Evolutionary conservation across 805 yeast genomes (phyloP).

Genomic region (Scheffersomyces stipitis): DNA sequence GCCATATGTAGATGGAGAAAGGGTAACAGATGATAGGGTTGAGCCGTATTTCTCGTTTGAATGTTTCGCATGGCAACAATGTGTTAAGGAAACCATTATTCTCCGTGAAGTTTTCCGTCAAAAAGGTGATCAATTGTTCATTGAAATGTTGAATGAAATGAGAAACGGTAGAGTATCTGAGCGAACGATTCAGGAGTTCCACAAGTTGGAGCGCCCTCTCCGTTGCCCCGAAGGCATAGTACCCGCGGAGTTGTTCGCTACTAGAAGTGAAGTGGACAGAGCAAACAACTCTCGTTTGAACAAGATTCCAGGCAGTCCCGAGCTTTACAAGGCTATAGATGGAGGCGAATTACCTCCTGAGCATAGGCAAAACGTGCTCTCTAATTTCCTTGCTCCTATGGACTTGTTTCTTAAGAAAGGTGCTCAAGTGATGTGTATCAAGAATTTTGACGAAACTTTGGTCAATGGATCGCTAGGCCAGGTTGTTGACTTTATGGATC

Average conservation of each 20-base stretch:
- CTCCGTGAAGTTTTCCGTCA: slow-evolving; percentile 72
- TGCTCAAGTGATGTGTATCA: slow-evolving; percentile 82
- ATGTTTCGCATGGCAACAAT: slow-evolving; percentile 57
- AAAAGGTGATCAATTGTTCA: slow-evolving; percentile 66
- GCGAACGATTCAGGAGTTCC: slow-evolving; percentile 50
- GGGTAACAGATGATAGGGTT: slow-evolving; percentile 6
- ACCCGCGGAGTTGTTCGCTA: slow-evolving; percentile 75
- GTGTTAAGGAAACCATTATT: slow-evolving; percentile 57
- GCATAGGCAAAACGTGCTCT: slow-evolving; percentile 44
- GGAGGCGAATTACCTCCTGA: slow-evolving; percentile 50
- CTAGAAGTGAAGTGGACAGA: slow-evolving; percentile 66
- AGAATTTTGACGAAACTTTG: slow-evolving; percentile 67
- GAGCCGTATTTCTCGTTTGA: slow-evolving; percentile 61
- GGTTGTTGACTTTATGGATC: slow-evolving; percentile 54
- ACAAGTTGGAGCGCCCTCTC: slow-evolving; percentile 51
- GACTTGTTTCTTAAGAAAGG: slow-evolving; percentile 58
- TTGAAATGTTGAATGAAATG: slow-evolving; percentile 74
- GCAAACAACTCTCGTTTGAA: slow-evolving; percentile 57
- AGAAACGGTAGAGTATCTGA: slow-evolving; percentile 59
- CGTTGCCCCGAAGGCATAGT: slow-evolving; percentile 55
- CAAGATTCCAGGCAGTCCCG: slow-evolving; percentile 43
- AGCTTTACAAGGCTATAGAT: slow-evolving; percentile 52
- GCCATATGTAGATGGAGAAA: slow-evolving; percentile 28
- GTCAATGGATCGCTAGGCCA: slow-evolving; percentile 80
- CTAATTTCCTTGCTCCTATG: slow-evolving; percentile 63